A percentile compares a stretch with the other conserved stretches of the same genome.
Conservation (phyloP, 768 basidiomycete genomes). For the Strobilomyces echinocephalus region DNA sequence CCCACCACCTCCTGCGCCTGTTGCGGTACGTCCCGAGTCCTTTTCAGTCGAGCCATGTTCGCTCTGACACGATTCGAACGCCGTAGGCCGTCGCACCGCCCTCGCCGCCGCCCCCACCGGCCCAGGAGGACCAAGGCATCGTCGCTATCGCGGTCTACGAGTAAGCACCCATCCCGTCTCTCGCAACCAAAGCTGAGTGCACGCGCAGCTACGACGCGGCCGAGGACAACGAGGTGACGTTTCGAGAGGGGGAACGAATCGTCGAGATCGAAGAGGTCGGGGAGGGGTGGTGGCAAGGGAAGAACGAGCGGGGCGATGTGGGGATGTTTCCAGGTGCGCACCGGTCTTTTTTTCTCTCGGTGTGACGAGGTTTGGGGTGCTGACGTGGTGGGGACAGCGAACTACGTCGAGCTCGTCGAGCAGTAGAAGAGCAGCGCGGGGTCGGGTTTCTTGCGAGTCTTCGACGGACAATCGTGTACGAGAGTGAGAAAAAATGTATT, state of each 20-base stretch:
- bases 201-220: conserved; percentile 74
- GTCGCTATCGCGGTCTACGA: conserved; percentile 66
- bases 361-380: no score
- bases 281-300: conserved; percentile 90
- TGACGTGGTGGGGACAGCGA: conserved; percentile 7
- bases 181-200: no score
- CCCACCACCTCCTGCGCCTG: conserved; percentile 32
- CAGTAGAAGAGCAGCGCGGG: background rate
- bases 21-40: conserved; percentile 32
- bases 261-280: conserved; percentile 72
- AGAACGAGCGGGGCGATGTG: conserved; percentile 45
- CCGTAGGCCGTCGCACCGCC: conserved; percentile 31
- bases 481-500: no score
- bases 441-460: no score
- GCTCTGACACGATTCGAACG: background rate
- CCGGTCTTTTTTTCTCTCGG: background rate
- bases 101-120: conserved; percentile 44
- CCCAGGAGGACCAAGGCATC: conserved; percentile 48
- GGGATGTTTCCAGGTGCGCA: conserved; percentile 72
- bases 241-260: conserved; percentile 79
- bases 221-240: conserved; percentile 87
- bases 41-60: background rate
- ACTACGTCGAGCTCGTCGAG: conserved; percentile 18
- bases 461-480: no score
- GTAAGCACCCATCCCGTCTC: conserved; percentile 37